Conservation (phyloP, 768 basidiomycete species). For the Heimioporus sp. region DNA sequence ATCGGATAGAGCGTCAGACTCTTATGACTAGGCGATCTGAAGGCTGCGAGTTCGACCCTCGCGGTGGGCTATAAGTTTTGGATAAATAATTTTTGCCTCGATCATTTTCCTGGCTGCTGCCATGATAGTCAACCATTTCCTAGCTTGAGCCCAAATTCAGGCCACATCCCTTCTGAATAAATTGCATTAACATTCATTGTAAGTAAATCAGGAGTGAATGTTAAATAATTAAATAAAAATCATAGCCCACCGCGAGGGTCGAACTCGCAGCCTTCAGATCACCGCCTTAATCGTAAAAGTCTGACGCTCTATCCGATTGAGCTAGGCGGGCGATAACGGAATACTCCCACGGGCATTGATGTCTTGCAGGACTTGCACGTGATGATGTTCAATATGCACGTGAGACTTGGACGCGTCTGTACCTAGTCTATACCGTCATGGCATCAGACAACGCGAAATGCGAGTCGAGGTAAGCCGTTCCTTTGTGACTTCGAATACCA, state of each 20-base stretch:
- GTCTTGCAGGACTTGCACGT: constrained; percentile 3
- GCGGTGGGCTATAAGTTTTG: constrained; percentile 50
- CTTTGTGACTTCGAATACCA: too few species aligned
- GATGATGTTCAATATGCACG: constrained; percentile 17
- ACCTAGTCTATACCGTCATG: constrained; percentile 16
- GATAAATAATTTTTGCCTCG: not conserved
- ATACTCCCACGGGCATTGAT: too few species aligned
- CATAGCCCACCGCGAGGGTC: constrained; percentile 79
- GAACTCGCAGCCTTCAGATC: constrained; percentile 83
- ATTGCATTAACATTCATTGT: too few species aligned
- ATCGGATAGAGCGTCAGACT: constrained; percentile 69
- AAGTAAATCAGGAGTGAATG: too few species aligned
- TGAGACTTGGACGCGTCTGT: constrained; percentile 9
- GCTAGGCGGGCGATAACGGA: constrained; percentile 53
- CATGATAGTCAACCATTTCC: too few species aligned
- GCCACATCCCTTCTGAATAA: too few species aligned
- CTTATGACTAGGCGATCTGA: constrained; percentile 51
- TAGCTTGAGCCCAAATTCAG: too few species aligned
- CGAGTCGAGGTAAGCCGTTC: constrained; percentile 29
- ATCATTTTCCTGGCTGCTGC: not conserved
- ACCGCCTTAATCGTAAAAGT: constrained; percentile 52
- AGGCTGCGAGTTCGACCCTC: constrained; percentile 66
- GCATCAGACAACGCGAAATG: constrained; percentile 53
- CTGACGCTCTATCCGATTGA: constrained; percentile 70
- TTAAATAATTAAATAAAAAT: not conserved